Evolutionary conservation across 2,329 filamentous ascomycete genomes (phyloP).

Genomic region (Fusarium xylarioides): DNA sequence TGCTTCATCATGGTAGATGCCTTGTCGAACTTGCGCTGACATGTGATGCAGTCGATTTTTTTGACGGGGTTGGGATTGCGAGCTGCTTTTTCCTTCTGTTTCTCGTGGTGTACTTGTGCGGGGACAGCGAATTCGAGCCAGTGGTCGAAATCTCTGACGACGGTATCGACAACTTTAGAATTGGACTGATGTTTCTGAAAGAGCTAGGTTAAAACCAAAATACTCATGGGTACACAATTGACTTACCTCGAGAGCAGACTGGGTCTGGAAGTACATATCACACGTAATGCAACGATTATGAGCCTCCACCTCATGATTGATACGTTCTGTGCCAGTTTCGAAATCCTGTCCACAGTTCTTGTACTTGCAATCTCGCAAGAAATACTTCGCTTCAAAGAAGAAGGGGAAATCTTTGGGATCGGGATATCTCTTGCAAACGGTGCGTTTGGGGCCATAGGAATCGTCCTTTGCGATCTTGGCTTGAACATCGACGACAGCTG

Average conservation of each 20-base stretch:
- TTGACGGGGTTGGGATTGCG: not conserved
- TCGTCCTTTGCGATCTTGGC: not conserved
- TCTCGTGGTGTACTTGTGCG: not conserved
- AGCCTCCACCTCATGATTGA: not conserved
- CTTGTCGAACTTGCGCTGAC: not conserved
- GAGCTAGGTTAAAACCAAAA: rapidly evolving
- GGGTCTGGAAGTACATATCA: not conserved
- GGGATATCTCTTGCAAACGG: not conserved
- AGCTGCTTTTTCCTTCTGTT: not conserved
- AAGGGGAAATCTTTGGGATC: not conserved
- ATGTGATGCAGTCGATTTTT: not conserved
- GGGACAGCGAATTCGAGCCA: not conserved
- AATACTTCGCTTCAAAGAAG: not conserved
- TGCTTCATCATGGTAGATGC: not conserved
- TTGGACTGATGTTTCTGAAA: not conserved
- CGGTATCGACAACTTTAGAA: not conserved
- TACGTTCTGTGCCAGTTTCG: not conserved
- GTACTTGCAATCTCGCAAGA: not conserved
- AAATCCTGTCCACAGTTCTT: not conserved
- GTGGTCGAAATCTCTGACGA: not conserved
- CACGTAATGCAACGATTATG: not conserved
- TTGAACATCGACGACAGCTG: not conserved
- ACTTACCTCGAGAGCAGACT: not conserved
- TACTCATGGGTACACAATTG: rapidly evolving
- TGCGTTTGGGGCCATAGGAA: not conserved